phyloP scores from a whole-genome alignment of 2,329 filamentous ascomycete genomes.

The Fusarium xylarioides region DNA sequence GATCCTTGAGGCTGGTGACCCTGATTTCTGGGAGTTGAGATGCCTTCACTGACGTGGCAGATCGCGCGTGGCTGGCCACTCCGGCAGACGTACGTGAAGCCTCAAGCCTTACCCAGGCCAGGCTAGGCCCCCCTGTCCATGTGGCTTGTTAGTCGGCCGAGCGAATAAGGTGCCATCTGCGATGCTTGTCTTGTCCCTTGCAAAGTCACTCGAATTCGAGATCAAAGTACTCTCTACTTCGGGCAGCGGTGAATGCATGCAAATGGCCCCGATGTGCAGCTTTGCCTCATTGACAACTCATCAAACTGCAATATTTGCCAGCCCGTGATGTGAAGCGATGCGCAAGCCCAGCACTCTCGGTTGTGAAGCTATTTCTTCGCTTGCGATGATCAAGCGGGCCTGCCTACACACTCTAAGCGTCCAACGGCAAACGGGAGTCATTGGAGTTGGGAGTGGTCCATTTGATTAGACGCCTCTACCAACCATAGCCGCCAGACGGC shows the following conservation, averaged over 20 bases:
- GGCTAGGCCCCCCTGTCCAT: slow-evolving; percentile 22
- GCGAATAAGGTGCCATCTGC: slow-evolving; percentile 25
- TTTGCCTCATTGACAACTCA: slow-evolving; percentile 44
- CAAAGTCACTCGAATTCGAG: slow-evolving; percentile 42
- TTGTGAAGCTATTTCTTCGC: slow-evolving; percentile 23
- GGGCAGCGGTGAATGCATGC: slow-evolving; percentile 36
- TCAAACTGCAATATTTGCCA: slow-evolving; percentile 36
- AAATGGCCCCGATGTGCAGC: slow-evolving; percentile 27
- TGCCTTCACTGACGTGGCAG: slow-evolving; percentile 54
- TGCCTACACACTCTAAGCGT: slow-evolving; percentile 2
- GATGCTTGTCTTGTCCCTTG: slow-evolving; percentile 32
- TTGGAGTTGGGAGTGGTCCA: slow-evolving; percentile 34
- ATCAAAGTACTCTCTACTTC: slow-evolving; percentile 45
- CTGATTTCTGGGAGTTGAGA: slow-evolving; percentile 13
- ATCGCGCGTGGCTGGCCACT: slow-evolving; percentile 46
- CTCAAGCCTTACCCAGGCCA: slow-evolving; percentile 25
- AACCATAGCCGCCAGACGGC: slow-evolving; percentile 48
- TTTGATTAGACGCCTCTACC: slow-evolving; percentile 43
- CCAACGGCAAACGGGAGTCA: slow-evolving; percentile 19
- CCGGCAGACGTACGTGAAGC: slow-evolving; percentile 35
- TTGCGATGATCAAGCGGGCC: slow-evolving; percentile 25
- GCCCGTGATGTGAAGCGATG: slow-evolving; percentile 21
- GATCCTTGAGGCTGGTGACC: slow-evolving; percentile 50
- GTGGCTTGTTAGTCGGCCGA: slow-evolving; percentile 35
- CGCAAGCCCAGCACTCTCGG: slow-evolving; percentile 24